Base-by-base conservation (phyloP, 805 yeast species). In the Ogataea sp. region DNA sequence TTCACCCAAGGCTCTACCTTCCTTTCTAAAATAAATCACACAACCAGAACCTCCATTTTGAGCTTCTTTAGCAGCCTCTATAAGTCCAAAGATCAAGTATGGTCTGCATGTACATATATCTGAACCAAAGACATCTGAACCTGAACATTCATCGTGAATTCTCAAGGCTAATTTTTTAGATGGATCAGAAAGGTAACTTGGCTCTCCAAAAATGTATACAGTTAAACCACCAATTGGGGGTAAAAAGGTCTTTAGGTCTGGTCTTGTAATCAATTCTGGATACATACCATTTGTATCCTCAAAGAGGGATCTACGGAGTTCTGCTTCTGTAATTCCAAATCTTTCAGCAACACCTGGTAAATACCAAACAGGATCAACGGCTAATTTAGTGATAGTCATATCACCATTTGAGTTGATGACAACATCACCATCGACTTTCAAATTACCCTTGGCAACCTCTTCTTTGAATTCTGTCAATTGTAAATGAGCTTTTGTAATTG, bases 81-180 rank as follows among this genome's bases (percentile, higher is more conserved):
- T 71, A 36, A 78, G 71, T 44, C 84, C 84, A 57, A 75, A 78
- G 39, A 77, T 68, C 57, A 78, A 62, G 50, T 78, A 78, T 43
- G 84, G 83, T 53, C 84, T 71, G 52, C 85, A 78, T 3, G 84
- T 78, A 55, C 85, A 78, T 33, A 78, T 77, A 51, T 78, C 84
- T 10, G 79, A 71, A 24, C 82, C 77, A 55, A 78, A 78, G 28
- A 78, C 85, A 52, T 78, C 84, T 14, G 82, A 75, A 21, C 84
- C 83, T 38, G 79, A 78, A 56, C 85, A 78, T 52, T 78, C 83
- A 55, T 78, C 85, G 49, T 78, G 84, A 29, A 78, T 65, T 56
- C 85, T 70, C 41, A 78, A 56, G 4, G 83, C 79, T 39, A 78
- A 60, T 44, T 65, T 67, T 51, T 64, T 67, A 30, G 59, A 57